Evolutionary conservation across 2,329 filamentous ascomycete genomes (phyloP).

Genomic region (Thermomyces lanuginosus): DNA sequence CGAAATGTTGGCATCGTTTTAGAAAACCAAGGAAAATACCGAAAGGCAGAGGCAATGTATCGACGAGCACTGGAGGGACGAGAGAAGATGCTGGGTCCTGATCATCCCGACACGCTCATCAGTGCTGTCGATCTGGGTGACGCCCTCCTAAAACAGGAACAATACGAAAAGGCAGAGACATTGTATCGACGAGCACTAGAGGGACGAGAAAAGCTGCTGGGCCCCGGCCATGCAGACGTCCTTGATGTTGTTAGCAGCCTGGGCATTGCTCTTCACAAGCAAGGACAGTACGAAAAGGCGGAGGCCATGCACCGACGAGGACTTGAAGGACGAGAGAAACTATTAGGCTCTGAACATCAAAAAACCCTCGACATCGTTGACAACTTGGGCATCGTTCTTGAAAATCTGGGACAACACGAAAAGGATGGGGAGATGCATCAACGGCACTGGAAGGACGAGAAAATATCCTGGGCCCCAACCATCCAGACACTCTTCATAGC

Average conservation of each 20-base stretch:
- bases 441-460: too few relatives aligned
- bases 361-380: too few relatives aligned
- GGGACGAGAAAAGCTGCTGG: too few relatives aligned
- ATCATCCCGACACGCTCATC: conserved; percentile 8
- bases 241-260: conserved; percentile 6
- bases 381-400: background rate
- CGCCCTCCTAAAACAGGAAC: conserved; percentile 6
- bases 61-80: conserved; percentile 2
- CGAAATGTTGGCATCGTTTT: background rate
- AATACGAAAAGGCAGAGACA: conserved; percentile 9
- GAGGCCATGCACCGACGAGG: conserved; percentile 7
- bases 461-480: background rate
- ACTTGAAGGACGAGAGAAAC: conserved; percentile 7
- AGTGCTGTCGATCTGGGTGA: conserved; percentile 8
- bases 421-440: background rate
- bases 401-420: background rate
- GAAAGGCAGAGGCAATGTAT: background rate
- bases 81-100: background rate
- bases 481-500: conserved; percentile 1
- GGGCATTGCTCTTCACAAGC: conserved; percentile 4
- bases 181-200: too few relatives aligned
- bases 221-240: conserved; percentile 7
- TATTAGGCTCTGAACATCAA: too few relatives aligned
- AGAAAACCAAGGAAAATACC: background rate
- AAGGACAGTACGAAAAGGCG: conserved; percentile 8